phyloP scores from a whole-genome alignment of 306 rosid species.

The Rubus idaeus region DNA sequence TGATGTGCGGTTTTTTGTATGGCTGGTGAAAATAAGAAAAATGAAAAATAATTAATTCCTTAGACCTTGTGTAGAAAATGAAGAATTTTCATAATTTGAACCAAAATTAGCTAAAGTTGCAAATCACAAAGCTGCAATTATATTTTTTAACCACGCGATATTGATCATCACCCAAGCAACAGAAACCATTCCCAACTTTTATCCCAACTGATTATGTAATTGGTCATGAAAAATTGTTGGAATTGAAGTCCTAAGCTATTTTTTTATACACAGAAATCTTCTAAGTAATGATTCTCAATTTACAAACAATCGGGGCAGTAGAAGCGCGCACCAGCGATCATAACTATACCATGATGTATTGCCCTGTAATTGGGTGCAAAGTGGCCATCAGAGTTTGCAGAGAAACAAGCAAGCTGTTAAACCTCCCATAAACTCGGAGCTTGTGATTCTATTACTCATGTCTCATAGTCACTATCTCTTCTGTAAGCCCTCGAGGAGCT shows the following conservation, averaged over 20 bases:
- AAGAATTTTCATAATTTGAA: no score
- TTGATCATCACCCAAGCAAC: not conserved
- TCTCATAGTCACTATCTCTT: not conserved
- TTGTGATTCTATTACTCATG: not conserved
- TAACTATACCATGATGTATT: not conserved
- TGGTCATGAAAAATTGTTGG: not conserved
- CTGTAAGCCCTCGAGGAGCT: constrained; percentile 14
- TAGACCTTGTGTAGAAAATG: no score
- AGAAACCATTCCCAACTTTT: not conserved
- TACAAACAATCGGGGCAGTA: not conserved
- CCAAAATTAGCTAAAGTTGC: no score
- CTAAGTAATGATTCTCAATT: not conserved
- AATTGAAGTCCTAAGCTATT: not conserved
- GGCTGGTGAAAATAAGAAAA: no score
- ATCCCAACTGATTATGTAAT: not conserved
- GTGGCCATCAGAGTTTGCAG: not conserved
- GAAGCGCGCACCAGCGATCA: not conserved
- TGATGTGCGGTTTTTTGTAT: no score
- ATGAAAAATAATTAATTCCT: no score
- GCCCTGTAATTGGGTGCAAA: not conserved
- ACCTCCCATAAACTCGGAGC: constrained; percentile 10
- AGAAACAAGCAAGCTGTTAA: not conserved
- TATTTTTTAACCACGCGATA: not conserved
- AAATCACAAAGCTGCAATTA: no score
- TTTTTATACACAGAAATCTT: not conserved